These are phyloP conservation scores for Persicaria maculosa DNA, from an alignment of 148 eudicot genomes.

Conservation along the genomic window DNA sequence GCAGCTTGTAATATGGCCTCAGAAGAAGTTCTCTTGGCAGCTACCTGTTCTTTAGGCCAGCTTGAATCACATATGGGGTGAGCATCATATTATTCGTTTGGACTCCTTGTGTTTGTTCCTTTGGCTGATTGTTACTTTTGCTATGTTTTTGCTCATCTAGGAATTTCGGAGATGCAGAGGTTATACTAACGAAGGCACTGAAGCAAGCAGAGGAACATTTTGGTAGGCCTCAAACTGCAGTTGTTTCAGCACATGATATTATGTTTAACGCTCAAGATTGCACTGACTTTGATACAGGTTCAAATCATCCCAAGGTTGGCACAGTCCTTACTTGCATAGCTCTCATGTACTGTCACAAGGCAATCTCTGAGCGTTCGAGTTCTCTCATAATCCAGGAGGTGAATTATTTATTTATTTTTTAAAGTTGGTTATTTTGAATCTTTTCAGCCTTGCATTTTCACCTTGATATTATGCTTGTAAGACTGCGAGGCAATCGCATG, in stretches of 20 bases:
- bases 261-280: not conserved
- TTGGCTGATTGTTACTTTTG: not conserved
- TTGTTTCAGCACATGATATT: not conserved
- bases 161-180: constrained; percentile 71
- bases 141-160: constrained; percentile 21
- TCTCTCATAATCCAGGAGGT: constrained; percentile 94
- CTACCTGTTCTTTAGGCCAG: constrained; percentile 80
- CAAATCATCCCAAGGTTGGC: constrained; percentile 84
- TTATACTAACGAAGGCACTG: constrained; percentile 60
- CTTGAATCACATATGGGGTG: constrained; percentile 87
- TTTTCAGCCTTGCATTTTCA: not conserved
- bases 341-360: constrained; percentile 84
- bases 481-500: not conserved
- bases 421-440: too few species aligned
- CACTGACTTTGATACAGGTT: constrained; percentile 35
- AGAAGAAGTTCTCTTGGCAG: constrained; percentile 64
- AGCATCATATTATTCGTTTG: not conserved
- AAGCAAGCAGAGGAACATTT: constrained; percentile 56
- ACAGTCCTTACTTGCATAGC: constrained; percentile 86
- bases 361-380: constrained; percentile 65
- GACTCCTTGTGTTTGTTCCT: not conserved
- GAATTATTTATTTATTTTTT: not conserved
- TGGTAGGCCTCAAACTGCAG: constrained; percentile 29
- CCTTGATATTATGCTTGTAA: not conserved
- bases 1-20: constrained; percentile 80